phyloP scores from a whole-genome alignment of 441 rosid species.

The Adansonia madagascariensis region DNA sequence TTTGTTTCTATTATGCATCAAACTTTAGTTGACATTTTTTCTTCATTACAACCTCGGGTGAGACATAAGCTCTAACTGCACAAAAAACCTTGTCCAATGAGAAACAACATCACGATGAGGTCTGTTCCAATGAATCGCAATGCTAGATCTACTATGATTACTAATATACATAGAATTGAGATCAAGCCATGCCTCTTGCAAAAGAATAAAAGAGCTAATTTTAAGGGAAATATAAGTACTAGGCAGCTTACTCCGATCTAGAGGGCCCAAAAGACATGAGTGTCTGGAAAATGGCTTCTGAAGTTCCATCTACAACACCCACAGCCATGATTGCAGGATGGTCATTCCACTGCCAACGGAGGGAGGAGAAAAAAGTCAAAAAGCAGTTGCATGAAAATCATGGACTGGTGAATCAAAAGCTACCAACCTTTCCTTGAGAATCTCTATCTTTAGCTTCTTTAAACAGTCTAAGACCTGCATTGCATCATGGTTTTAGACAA shows the following conservation, averaged over 20 bases:
- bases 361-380: constrained; percentile 25
- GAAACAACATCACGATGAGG: not conserved
- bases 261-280: constrained; percentile 96
- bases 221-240: constrained; percentile 14
- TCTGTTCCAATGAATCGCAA: not conserved
- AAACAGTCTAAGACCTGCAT: constrained; percentile 84
- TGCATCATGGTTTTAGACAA: constrained; percentile 31
- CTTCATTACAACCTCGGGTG: not conserved
- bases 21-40: not conserved
- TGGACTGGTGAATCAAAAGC: constrained; percentile 29
- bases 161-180: not conserved
- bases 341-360: constrained; percentile 75
- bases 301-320: constrained; percentile 92
- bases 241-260: constrained; percentile 80
- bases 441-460: constrained; percentile 93
- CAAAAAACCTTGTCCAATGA: not conserved
- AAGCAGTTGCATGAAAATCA: constrained; percentile 20
- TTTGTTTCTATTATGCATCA: not conserved
- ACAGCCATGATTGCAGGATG: constrained; percentile 99
- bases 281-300: constrained; percentile 91
- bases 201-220: not conserved
- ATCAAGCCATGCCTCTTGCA: constrained; percentile 11
- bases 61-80: not conserved
- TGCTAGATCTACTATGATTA: not conserved
- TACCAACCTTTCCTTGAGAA: constrained; percentile 68